Evolutionary conservation across 352 stramenopile species (phyloP), one percentile per base, ranked within the genome.

Genomic region (Phytopythium boreale): DNA sequence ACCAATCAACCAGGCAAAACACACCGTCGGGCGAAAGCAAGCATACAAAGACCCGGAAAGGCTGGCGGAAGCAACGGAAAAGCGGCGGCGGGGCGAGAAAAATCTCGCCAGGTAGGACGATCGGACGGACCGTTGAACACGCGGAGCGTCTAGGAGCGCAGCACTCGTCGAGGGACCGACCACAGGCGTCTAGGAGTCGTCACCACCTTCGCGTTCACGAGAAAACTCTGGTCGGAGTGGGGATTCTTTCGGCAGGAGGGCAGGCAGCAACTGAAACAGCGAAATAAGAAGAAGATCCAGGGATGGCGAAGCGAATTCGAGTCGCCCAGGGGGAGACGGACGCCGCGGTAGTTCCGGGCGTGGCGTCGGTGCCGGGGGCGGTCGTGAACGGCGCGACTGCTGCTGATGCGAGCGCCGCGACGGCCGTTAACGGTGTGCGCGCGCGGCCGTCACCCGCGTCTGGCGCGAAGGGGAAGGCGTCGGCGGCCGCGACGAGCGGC

Each of bases 291-390:
- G 22, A n/a, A 53, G 47, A 34, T 53, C 47, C 47, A 53, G 22
- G 14, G 14, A 90, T 92, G 81, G 75, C 83, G 39, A 92, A 92
- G 71, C 83, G 83, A 66, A 59, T 92, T 15, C 76, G 83, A 68
- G 74, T 76, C 26, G 65, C 39, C 39, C 77, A 80, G 49, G 64
- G 69, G 46, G 71, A 74, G 36, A 26, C 24, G 49, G 24, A 56
- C 47, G 36, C 43, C 56, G 39, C 37, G 22, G 31, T 17, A 24
- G 56, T 36, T 4, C 39, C 26, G n/a, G 36, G 29, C 1, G 41
- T 60, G n/a, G 26, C 36, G 55, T 31, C 37, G 31, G 41, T 36
- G 12, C 31, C 37, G 12, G 31, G 5, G 24, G 36, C 17, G 44
- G 20, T 20, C 22, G 29, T 20, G 57, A 41, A 20, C 49, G 50